Conservation (phyloP, 345 rosid species). For the Eucalyptus cloeziana region DNA sequence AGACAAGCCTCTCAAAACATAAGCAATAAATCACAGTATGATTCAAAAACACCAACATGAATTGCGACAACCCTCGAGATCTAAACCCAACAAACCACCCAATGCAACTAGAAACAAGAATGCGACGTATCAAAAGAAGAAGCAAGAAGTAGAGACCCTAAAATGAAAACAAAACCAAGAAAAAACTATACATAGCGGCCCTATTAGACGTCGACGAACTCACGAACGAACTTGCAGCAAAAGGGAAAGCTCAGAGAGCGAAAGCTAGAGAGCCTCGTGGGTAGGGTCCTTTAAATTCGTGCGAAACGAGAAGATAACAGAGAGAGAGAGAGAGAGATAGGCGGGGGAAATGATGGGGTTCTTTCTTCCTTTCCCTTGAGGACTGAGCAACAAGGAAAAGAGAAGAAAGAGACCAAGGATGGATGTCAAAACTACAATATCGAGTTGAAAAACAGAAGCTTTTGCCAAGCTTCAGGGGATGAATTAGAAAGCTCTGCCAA, state of each 20-base stretch:
- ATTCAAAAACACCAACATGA: too few relatives aligned
- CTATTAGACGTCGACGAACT: background rate
- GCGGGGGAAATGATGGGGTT: background rate
- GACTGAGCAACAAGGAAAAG: background rate
- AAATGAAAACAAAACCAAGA: background rate
- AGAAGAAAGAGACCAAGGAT: background rate
- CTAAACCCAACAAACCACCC: background rate
- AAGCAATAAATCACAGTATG: too few relatives aligned
- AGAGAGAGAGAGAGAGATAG: background rate
- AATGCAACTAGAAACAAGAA: background rate
- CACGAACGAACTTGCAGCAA: background rate
- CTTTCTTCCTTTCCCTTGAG: background rate
- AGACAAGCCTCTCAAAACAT: too few relatives aligned
- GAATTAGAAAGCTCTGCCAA: slow-evolving; percentile 11
- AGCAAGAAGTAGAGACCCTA: background rate
- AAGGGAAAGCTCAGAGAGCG: background rate
- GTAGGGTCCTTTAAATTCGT: background rate
- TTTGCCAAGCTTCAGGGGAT: background rate
- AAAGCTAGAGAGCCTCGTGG: background rate
- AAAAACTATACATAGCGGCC: background rate
- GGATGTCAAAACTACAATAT: background rate
- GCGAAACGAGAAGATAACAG: background rate
- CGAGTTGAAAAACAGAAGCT: background rate
- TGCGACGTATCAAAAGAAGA: background rate
- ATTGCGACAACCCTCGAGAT: background rate